Evolutionary conservation across 2,329 filamentous ascomycete species (phyloP), one percentile per base, ranked within the genome.

Genomic region (Ascochyta fabae): DNA sequence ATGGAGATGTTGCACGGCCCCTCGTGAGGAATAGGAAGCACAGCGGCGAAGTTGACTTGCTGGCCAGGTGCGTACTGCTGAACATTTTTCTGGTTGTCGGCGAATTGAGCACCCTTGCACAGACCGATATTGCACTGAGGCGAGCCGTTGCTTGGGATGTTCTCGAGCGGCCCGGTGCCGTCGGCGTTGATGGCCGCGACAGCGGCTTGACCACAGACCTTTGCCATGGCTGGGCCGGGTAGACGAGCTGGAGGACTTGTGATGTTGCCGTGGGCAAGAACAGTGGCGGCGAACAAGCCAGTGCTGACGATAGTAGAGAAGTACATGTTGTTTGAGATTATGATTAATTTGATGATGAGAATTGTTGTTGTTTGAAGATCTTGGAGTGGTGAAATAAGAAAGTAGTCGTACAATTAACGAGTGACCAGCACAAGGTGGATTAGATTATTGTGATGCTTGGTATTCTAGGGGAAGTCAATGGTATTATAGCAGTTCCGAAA

Each of bases 1-100:
- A 88, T 79, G 8, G 80, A 84, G n/a, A 88, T 82, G 68, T 87
- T 87, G 53, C 81, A 82, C 6, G 73, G 74, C 23, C 83, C 83
- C 26, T 80, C 80, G 68, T 86, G 83, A 24, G 82, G 82, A 48
- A 81, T 80, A 16, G 75, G 72, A 55, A 83, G 74, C 55, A 82
- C 77, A 61, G 82, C 78, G 33, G 69, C 71, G 48, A 83, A 72
- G 22, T 73, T 62, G 39, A 84, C 72, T 29, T 72, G 70, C 15
- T 64, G 56, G 46, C 81, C 80, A 3, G 77, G 67, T 13, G 77
- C 80, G 75, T 80, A 85, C 24, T 71, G 76, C 36, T 74, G 76
- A 44, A 86, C 78, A 57, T 81, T 82, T 57, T 67, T 76, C 56
- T 70, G 79, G 77, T 85, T 86, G 77, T 86, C 84, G 58, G 66